Conservation (phyloP, 495 filamentous ascomycete species). For the Venustampulla echinocandica region DNA sequence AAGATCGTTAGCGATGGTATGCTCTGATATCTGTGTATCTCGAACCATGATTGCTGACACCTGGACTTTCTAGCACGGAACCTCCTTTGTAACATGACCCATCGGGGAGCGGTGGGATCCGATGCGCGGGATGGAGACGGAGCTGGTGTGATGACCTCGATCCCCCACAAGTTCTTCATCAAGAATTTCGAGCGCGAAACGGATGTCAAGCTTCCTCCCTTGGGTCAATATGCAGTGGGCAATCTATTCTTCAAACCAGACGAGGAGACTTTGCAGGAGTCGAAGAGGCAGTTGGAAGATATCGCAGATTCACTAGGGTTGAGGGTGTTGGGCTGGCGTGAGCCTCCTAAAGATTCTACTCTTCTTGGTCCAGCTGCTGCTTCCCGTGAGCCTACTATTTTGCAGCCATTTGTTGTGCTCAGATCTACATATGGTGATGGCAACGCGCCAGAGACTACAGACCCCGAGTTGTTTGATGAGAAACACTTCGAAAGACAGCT, state of each 20-base stretch:
- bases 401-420: constrained; percentile 93
- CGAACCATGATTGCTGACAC: constrained; percentile 5
- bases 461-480: constrained; percentile 74
- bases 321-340: constrained; percentile 92
- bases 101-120: constrained; percentile 94
- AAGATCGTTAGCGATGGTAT: constrained; percentile 99
- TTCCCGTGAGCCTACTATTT: constrained; percentile 87
- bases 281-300: constrained; percentile 82
- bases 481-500: constrained; percentile 86
- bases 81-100: constrained; percentile 99
- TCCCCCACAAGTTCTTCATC: constrained; percentile 96
- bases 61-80: constrained; percentile 56
- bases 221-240: constrained; percentile 92
- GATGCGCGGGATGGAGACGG: constrained; percentile 97
- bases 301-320: constrained; percentile 80
- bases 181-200: constrained; percentile 95
- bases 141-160: constrained; percentile 98
- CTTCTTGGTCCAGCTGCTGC: constrained; percentile 89
- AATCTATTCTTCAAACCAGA: constrained; percentile 99
- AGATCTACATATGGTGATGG: constrained; percentile 79
- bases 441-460: constrained; percentile 69
- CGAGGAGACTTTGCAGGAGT: constrained; percentile 75
- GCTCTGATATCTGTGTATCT: constrained; percentile 24
- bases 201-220: constrained; percentile 73
- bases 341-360: constrained; percentile 85